Evolutionary conservation across 768 basidiomycete genomes (phyloP).

Genomic region (Hericium rajendrae): DNA sequence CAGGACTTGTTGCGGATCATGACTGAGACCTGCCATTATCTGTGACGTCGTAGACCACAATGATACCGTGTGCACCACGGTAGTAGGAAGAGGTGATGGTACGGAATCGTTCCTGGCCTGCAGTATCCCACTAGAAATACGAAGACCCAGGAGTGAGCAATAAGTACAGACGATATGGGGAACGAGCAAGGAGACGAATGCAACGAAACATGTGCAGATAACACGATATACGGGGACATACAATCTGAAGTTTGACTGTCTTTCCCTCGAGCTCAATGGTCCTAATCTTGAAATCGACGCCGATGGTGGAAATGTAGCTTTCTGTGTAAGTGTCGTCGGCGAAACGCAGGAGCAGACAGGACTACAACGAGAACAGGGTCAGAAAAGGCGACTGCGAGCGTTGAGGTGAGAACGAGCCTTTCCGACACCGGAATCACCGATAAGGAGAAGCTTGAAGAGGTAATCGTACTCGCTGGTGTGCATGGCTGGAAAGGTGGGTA

Average conservation of each 20-base stretch:
- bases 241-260: slow-evolving; percentile 97
- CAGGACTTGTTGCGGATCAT: too few species aligned
- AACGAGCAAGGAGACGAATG: neutral
- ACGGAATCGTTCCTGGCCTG: slow-evolving; percentile 96
- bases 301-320: slow-evolving; percentile 95
- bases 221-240: slow-evolving; percentile 32
- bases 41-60: slow-evolving; percentile 97
- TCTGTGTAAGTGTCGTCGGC: slow-evolving; percentile 97
- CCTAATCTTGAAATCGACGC: slow-evolving; percentile 98
- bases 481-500: slow-evolving; percentile 34
- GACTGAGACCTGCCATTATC: slow-evolving; percentile 59
- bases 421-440: slow-evolving; percentile 92
- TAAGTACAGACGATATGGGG: neutral
- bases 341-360: slow-evolving; percentile 84
- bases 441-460: slow-evolving; percentile 92
- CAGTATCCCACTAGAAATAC: slow-evolving; percentile 84
- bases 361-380: slow-evolving; percentile 39
- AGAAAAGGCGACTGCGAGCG: neutral
- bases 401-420: slow-evolving; percentile 41
- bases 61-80: slow-evolving; percentile 95
- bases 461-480: slow-evolving; percentile 93
- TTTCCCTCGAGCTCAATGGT: slow-evolving; percentile 98
- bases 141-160: slow-evolving; percentile 14
- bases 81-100: slow-evolving; percentile 99
- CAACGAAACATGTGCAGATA: neutral